Conservation (phyloP, 768 basidiomycete species). For the Cystobasidiopsis lactophilus region DNA sequence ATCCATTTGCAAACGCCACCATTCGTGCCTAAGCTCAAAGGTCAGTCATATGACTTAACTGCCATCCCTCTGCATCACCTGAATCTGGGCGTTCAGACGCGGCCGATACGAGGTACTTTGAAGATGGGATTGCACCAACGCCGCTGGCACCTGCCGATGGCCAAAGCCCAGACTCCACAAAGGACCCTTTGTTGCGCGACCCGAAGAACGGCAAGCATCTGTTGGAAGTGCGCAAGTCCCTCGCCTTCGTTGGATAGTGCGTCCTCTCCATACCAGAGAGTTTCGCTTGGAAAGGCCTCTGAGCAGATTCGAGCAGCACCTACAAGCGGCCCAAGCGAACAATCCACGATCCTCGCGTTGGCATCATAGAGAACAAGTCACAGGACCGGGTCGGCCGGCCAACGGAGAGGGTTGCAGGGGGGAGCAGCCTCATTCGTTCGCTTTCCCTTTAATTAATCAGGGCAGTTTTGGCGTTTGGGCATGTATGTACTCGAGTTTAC, state of each 20-base stretch:
- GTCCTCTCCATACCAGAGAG: background rate
- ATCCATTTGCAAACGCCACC: constrained; percentile 67
- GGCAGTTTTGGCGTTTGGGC: too few relatives aligned
- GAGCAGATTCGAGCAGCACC: background rate
- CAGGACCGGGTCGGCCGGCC: background rate
- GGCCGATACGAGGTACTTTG: constrained; percentile 78
- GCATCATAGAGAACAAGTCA: background rate
- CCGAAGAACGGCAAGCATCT: constrained; percentile 66
- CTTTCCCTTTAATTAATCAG: constrained; percentile 5
- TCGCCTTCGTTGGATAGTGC: constrained; percentile 41
- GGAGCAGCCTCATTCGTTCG: constrained; percentile 5
- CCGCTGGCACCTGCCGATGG: constrained; percentile 56
- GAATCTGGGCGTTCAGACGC: too few relatives aligned
- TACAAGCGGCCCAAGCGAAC: constrained; percentile 10
- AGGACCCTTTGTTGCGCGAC: constrained; percentile 70
- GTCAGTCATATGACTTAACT: too few relatives aligned
- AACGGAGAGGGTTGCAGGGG: background rate
- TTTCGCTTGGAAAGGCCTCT: background rate
- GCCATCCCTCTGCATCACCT: too few relatives aligned
- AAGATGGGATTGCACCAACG: constrained; percentile 75
- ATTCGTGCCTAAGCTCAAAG: constrained; percentile 60
- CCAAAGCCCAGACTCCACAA: constrained; percentile 58
- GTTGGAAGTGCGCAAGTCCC: constrained; percentile 68
- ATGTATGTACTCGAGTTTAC: too few relatives aligned
- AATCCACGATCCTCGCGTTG: constrained; percentile 11